These are phyloP conservation scores for Ajuga chamaepitys DNA, from an alignment of 257 asterid genomes.

Conservation along the genomic window DNA sequence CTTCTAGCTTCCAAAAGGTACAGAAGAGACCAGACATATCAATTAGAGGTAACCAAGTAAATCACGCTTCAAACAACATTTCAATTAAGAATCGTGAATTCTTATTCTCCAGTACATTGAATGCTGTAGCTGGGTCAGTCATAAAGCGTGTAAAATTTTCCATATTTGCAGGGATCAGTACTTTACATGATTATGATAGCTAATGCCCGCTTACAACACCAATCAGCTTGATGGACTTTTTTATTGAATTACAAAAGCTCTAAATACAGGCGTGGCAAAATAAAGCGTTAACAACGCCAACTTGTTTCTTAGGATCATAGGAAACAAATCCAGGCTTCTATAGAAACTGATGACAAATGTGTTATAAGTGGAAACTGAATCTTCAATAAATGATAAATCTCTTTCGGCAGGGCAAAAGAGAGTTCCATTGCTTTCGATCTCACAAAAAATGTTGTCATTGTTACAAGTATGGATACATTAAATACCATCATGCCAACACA, in stretches of 20 bases:
- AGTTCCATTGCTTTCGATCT: neutral
- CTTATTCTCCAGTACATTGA: neutral
- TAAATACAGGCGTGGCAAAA: neutral
- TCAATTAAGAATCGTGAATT: neutral
- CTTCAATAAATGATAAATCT: neutral
- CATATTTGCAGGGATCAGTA: neutral
- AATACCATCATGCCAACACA: neutral
- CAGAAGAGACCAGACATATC: neutral
- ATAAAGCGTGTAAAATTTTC: constrained; percentile 1
- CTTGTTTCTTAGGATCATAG: neutral
- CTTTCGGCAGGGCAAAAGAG: neutral
- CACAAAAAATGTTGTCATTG: neutral
- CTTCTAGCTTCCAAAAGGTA: neutral
- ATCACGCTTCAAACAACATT: neutral
- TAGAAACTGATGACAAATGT: neutral
- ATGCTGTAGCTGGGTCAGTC: neutral
- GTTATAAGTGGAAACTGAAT: neutral
- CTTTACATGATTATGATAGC: too few relatives aligned
- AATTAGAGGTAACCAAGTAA: neutral
- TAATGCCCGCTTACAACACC: neutral
- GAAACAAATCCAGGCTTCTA: neutral
- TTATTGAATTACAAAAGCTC: neutral
- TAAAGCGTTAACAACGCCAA: neutral
- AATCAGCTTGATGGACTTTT: neutral
- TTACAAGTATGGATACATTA: neutral